Evolutionary conservation across 148 eudicot genomes (phyloP).

Genomic region (Silene latifolia): DNA sequence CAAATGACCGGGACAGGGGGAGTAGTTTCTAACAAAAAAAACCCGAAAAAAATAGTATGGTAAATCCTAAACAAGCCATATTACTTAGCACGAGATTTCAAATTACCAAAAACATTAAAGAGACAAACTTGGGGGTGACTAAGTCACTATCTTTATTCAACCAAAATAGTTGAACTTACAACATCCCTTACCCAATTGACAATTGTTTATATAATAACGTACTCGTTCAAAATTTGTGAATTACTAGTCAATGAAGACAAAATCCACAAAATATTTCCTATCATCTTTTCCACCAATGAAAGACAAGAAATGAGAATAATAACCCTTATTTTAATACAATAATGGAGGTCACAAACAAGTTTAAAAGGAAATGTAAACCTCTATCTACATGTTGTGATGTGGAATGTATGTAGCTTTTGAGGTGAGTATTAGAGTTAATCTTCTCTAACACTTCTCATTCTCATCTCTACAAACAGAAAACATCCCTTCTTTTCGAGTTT

Average conservation of each 20-base stretch:
- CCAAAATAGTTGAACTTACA: conserved; percentile 21
- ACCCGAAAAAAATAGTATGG: too few relatives aligned
- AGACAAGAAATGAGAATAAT: neutral
- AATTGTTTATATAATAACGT: neutral
- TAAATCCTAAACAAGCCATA: conserved; percentile 6
- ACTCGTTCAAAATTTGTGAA: neutral
- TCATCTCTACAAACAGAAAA: conserved; percentile 16
- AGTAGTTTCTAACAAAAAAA: too few relatives aligned
- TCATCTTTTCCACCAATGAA: neutral
- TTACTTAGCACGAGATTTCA: neutral
- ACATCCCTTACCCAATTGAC: neutral
- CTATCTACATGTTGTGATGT: conserved; percentile 28
- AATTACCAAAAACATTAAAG: neutral
- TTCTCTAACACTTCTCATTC: conserved; percentile 20
- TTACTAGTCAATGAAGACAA: neutral
- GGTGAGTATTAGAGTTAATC: conserved; percentile 25
- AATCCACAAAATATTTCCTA: conserved; percentile 1
- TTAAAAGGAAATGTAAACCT: conserved; percentile 35
- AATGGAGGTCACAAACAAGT: neutral
- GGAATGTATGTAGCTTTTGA: conserved; percentile 34
- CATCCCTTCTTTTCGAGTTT: neutral
- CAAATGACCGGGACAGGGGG: too few relatives aligned
- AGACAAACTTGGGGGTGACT: conserved; percentile 26
- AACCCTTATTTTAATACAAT: neutral
- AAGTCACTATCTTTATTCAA: conserved; percentile 19